A percentile compares a stretch with the other conserved stretches of the same genome.
Conservation (phyloP, 1,139 yeast genomes). For the Blastobotrys malaysiensis region DNA sequence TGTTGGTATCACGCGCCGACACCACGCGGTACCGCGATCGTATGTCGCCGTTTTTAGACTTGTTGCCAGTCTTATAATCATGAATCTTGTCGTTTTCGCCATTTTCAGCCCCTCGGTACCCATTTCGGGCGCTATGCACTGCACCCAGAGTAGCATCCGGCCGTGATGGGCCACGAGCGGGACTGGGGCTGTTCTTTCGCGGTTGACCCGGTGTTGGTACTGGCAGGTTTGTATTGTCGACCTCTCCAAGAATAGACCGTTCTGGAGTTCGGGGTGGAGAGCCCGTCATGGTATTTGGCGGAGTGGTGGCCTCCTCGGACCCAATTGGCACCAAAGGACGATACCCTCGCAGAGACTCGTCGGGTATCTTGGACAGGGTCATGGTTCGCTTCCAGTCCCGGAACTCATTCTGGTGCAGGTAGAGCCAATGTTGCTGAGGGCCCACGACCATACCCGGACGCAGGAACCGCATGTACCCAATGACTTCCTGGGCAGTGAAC, state of each 20-base stretch:
- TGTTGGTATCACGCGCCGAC: conserved; percentile 12
- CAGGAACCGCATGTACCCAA: conserved; percentile 91
- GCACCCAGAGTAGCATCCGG: not conserved
- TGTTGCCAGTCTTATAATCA: not conserved
- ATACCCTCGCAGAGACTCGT: conserved; percentile 69
- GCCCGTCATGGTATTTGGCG: not conserved
- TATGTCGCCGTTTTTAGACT: not conserved
- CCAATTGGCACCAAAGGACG: conserved; percentile 53
- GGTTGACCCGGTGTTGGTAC: conserved; percentile 96
- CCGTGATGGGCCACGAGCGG: conserved; percentile 1
- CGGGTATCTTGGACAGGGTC: conserved; percentile 70
- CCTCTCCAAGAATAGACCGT: conserved; percentile 66
- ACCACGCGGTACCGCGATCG: not conserved
- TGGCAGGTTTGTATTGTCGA: conserved; percentile 73
- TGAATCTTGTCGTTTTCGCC: not conserved
- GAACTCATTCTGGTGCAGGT: conserved; percentile 90
- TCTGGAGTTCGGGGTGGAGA: conserved; percentile 66
- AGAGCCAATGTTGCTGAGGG: conserved; percentile 98
- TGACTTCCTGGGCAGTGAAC: conserved; percentile 94
- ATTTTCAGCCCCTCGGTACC: not conserved
- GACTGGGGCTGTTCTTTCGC: conserved; percentile 47
- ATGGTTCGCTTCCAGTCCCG: conserved; percentile 94
- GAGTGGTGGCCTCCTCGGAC: conserved; percentile 16
- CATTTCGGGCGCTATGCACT: not conserved
- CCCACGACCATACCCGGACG: conserved; percentile 99